Conservation (phyloP, 2,329 filamentous ascomycete species). For the Colletotrichum musicola region DNA sequence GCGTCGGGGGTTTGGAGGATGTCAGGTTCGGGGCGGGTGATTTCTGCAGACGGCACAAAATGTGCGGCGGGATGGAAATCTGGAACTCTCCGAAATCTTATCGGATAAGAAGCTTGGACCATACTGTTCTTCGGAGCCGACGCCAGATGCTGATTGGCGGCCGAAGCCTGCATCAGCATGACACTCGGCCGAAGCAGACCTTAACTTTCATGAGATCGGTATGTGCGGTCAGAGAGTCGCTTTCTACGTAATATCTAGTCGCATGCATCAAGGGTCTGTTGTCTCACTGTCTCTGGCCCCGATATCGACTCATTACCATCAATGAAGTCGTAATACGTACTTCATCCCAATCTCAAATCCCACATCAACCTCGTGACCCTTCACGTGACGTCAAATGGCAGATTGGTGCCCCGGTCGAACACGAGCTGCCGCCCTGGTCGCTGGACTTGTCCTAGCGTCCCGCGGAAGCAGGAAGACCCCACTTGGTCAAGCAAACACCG, state of each 20-base stretch:
- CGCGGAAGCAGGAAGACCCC: constrained; percentile 35
- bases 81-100: constrained; percentile 26
- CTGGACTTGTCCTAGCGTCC: constrained; percentile 25
- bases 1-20: neutral
- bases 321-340: neutral
- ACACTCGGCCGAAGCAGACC: too few relatives aligned
- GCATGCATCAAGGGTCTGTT: too few relatives aligned
- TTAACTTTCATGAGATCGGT: too few relatives aligned
- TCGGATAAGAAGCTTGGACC: constrained; percentile 35
- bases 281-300: neutral
- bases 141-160: neutral
- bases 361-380: neutral
- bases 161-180: too few relatives aligned
- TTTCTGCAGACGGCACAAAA: constrained; percentile 6
- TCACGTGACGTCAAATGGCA: neutral
- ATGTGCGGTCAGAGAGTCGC: too few relatives aligned
- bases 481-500: constrained; percentile 9
- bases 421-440: constrained; percentile 13
- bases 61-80: constrained; percentile 6
- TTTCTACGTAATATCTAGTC: too few relatives aligned
- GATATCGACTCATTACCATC: neutral
- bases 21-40: neutral
- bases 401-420: neutral
- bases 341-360: neutral
- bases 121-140: constrained; percentile 23